Conservation (phyloP, 2,329 filamentous ascomycete species). For the Penicillium sp. region DNA sequence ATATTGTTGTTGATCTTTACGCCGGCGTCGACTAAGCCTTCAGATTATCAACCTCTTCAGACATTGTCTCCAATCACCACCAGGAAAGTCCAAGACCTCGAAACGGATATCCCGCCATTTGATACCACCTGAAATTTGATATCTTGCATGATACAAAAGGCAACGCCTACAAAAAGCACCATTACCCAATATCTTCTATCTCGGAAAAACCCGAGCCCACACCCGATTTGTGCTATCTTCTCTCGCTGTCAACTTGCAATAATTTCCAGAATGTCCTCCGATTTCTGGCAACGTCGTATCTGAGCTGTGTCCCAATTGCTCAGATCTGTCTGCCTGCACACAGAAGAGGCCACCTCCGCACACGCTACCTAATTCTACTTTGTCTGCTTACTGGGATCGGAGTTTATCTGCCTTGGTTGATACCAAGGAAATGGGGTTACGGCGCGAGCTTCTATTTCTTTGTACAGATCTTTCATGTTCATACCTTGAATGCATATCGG, state of each 20-base stretch:
- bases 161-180: not conserved
- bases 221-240: not conserved
- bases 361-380: not conserved
- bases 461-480: not conserved
- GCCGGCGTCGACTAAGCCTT: conserved; percentile 59
- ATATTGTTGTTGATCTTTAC: conserved; percentile 93
- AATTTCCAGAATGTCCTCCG: not conserved
- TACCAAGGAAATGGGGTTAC: not conserved
- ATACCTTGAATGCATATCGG: conserved; percentile 3
- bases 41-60: not conserved
- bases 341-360: not conserved
- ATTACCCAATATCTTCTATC: not conserved
- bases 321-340: not conserved
- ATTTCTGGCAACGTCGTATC: not conserved
- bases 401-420: not conserved
- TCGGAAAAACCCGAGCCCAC: not conserved
- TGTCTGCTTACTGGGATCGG: not conserved
- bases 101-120: not conserved
- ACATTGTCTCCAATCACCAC: not conserved
- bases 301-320: not conserved
- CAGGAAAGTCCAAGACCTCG: not conserved
- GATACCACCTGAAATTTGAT: not conserved
- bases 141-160: not conserved
- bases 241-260: not conserved
- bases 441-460: not conserved